Percentiles rank a stretch among this genome's conserved stretches.
Evolutionary conservation across 106 monocot species (phyloP).

Genomic region (Dendrobium huoshanense): DNA sequence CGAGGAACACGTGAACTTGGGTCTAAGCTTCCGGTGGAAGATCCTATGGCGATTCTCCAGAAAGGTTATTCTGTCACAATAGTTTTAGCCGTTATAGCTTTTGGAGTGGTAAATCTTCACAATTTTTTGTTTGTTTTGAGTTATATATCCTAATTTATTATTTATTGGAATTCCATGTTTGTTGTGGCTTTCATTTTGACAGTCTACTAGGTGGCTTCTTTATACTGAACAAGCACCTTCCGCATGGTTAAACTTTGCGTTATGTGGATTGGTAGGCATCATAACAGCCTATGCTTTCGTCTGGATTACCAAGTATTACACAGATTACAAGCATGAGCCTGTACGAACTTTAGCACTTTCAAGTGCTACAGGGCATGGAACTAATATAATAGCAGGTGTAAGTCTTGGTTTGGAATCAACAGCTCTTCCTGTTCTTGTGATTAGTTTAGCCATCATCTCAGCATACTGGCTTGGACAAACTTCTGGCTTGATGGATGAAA

Average conservation of each 20-base stretch:
- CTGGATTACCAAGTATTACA: conserved; percentile 97
- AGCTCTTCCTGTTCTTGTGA: conserved; percentile 95
- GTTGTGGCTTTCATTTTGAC: conserved; percentile 8
- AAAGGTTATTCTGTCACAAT: conserved; percentile 96
- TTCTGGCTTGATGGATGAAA: conserved; percentile 83
- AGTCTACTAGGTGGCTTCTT: conserved; percentile 97
- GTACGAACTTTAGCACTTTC: conserved; percentile 77
- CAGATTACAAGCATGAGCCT: conserved; percentile 97
- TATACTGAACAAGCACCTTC: conserved; percentile 93
- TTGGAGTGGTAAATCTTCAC: conserved; percentile 69
- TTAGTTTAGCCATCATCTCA: conserved; percentile 78
- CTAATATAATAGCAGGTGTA: conserved; percentile 97
- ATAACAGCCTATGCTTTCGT: conserved; percentile 89
- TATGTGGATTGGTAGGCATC: conserved; percentile 93
- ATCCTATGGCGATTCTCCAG: conserved; percentile 94
- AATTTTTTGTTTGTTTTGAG: background rate
- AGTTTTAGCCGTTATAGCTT: conserved; percentile 76
- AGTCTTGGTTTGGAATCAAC: conserved; percentile 94
- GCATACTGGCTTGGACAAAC: conserved; percentile 89
- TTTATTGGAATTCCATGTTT: background rate
- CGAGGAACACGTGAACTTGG: conserved; percentile 81
- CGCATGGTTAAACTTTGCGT: conserved; percentile 92
- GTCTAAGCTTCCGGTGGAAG: conserved; percentile 48
- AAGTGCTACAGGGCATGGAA: conserved; percentile 94
- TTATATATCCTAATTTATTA: background rate